Evolutionary conservation across 441 rosid species (phyloP), one percentile per base, ranked within the genome.

Genomic region (Pelargonium fulgidum): DNA sequence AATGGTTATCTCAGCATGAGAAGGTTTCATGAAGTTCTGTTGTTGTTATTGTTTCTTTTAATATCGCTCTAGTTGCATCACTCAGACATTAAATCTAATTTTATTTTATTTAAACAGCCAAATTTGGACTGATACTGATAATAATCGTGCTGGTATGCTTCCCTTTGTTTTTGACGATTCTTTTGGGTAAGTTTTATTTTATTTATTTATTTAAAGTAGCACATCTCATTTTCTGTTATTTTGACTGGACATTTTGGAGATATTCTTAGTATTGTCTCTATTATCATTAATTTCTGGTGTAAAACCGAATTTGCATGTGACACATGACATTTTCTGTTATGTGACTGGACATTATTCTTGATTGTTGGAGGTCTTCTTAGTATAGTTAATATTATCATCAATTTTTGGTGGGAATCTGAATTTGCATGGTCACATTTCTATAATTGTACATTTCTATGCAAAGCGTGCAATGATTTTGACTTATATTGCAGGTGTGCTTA

Each of bases 1-100:
- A 95, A 92, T 72, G 99, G 99, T 67, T 95, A 81, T 83, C 97
- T 95, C 73, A 95, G 99, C 88, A 90, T 85, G 97, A 85, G 98
- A 84, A 95, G 99, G 99, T 95, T 65, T 62, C 42, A 62, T 66
- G 70, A 66, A 65, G 14, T 62, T 67, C 4, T 39, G 3, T 29
- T 41, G 3, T 29, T 41, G 7, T 62, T 7, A 33, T 67, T 66
- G 66, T 59, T 69, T 20, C 64, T 66, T 48, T 74, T 54, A 17
- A 17, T 48, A 42, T 71, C 68, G 4, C 20, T 67, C 48, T 68
- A 59, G 11, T 16, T 44, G 52, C 65, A 54, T 39, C 61, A 68
- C 64, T 1, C 65, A 44, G 26, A 52, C 65, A 17, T 61, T 12
- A 26, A 36, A 76, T 74, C 64, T 78, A 62, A 81, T 73, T 29